A percentile compares a stretch with the other conserved stretches of the same genome.
phyloP scores from a whole-genome alignment of 306 rosid species.

The Prosopis cineraria region DNA sequence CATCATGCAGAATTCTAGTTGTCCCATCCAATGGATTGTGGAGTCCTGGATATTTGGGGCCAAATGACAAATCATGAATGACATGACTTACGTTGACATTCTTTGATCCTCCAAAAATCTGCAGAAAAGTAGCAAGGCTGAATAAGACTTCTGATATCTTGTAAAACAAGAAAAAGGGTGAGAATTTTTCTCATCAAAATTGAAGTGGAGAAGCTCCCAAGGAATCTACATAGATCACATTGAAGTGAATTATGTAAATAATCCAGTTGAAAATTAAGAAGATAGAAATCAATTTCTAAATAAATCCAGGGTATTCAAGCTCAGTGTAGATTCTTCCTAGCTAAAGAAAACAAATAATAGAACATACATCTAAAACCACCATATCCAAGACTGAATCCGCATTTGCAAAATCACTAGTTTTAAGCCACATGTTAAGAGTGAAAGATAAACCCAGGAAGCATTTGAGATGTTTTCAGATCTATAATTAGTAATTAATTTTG shows the following conservation, averaged over 20 bases:
- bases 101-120: conserved; percentile 86
- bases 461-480: not conserved
- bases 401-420: not conserved
- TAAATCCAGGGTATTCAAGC: not conserved
- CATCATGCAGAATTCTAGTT: conserved; percentile 66
- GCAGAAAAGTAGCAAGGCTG: conserved; percentile 41
- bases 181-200: not conserved
- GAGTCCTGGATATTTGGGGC: conserved; percentile 97
- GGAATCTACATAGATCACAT: not conserved
- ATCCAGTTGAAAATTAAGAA: too few relatives aligned
- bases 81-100: conserved; percentile 90
- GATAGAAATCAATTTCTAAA: too few relatives aligned
- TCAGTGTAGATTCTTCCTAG: not conserved
- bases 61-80: conserved; percentile 94
- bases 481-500: not conserved
- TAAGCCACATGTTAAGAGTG: not conserved
- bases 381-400: not conserved
- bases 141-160: not conserved
- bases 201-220: not conserved
- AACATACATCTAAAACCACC: too few relatives aligned
- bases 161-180: conserved; percentile 4
- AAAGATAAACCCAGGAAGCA: not conserved
- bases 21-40: conserved; percentile 97
- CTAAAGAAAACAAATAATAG: too few relatives aligned
- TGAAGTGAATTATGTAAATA: not conserved